Base-by-base conservation (phyloP, 306 rosid species). In the Trifolium repens region DNA sequence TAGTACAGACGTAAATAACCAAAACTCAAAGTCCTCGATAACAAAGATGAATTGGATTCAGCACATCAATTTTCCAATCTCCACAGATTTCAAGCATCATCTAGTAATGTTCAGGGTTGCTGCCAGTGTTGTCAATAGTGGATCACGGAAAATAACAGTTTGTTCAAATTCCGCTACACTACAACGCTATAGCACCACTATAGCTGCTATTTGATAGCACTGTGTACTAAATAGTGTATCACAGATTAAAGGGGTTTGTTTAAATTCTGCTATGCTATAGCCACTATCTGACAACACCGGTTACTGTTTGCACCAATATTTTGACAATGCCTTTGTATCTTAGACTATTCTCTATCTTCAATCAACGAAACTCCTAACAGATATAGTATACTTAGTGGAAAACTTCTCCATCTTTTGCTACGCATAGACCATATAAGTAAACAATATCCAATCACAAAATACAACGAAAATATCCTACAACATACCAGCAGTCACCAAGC, bases 401-500 rank as follows among this genome's bases (percentile, higher is more conserved):
- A 42, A 35, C 14, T 63, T 72, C 30, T 15, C 46, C 58, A 66
- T 65, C 17, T 43, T 60, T 71, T 50, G 16, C 61, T 35, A 75
- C 55, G 40, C 42, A 75, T 55, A 44, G 60, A 59, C 54, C 40
- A 52, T 15, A 14, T 58, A 32, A 7, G 17, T 22, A 47, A 27
- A 32, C 37, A 62, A 46, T 72, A 79, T 55, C 50, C 77, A 27
- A 22, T 44, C 26, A 44, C 13, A 8, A 8, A 76, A 72, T 13
- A 55, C 44, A 73, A 16, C 3, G 35, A 24, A 43, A 27, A 65
- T 49, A 53, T 52, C 16, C 13, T 14, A 73, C 52, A 50, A 81
- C 96, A 39, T 34, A 92, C 99, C 99, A 84, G 94, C 99, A 94
- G 69, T 94, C 99, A 50, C 97, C 99, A 82, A 94, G 97, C 96